Evolutionary conservation across 129 eudicot species (phyloP).

Genomic region (Centella asiatica): DNA sequence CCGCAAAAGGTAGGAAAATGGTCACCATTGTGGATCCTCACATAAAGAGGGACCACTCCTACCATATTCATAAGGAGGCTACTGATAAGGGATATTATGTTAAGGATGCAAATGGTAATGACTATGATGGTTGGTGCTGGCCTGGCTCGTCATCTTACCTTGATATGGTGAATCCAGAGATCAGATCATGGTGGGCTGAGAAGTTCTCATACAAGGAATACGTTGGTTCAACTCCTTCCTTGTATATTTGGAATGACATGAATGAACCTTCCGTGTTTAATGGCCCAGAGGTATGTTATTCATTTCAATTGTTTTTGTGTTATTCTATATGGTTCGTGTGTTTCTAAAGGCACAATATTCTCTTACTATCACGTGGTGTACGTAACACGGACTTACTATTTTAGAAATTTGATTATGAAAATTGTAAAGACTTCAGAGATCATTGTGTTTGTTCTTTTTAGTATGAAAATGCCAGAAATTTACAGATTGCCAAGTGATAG

Average conservation of each 20-base stretch:
- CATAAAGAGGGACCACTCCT: constrained; percentile 72
- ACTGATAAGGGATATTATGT: constrained; percentile 76
- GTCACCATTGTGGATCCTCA: constrained; percentile 98
- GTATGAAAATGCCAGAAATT: too few relatives aligned
- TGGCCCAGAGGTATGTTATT: constrained; percentile 77
- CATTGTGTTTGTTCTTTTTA: too few relatives aligned
- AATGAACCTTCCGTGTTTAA: constrained; percentile 97
- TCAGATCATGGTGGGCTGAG: constrained; percentile 97
- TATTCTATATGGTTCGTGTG: background rate
- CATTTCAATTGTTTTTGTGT: background rate
- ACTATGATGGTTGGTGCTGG: constrained; percentile 99
- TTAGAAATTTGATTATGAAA: too few relatives aligned
- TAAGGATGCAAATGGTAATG: constrained; percentile 80
- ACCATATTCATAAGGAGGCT: constrained; percentile 89
- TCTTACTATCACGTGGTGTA: background rate
- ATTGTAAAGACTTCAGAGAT: too few relatives aligned
- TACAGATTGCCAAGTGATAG: too few relatives aligned
- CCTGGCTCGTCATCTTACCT: constrained; percentile 92
- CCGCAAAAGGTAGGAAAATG: constrained; percentile 82
- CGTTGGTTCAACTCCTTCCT: constrained; percentile 82
- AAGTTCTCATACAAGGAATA: constrained; percentile 61
- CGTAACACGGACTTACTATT: too few relatives aligned
- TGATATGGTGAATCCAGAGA: constrained; percentile 91
- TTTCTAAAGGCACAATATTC: background rate
- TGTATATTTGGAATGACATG: constrained; percentile 98